Conservation (phyloP, 306 rosid genomes). For the Delonix regia region DNA sequence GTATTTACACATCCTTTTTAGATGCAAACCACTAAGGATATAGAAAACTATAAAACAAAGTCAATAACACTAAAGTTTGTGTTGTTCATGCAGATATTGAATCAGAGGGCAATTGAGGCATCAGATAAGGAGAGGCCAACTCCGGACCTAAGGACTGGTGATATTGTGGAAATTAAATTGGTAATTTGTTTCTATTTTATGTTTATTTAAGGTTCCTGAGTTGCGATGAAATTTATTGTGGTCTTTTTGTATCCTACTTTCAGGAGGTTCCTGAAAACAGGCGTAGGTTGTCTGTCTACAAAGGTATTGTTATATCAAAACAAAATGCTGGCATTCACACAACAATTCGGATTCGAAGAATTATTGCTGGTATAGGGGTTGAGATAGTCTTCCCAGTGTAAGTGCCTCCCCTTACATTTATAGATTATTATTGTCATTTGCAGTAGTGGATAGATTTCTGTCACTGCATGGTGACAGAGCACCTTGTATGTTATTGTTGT, state of each 20-base stretch:
- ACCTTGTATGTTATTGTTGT: conserved; percentile 12
- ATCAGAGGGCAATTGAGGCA: conserved; percentile 82
- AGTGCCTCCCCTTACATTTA: conserved; percentile 39
- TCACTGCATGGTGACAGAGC: neutral
- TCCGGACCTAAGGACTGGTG: conserved; percentile 89
- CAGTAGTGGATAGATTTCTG: neutral
- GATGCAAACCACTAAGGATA: neutral
- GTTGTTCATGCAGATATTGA: conserved; percentile 63
- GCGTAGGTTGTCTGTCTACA: conserved; percentile 86
- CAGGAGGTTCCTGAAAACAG: conserved; percentile 97
- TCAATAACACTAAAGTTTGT: neutral
- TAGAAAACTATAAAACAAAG: neutral
- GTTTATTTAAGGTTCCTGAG: neutral
- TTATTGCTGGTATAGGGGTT: conserved; percentile 92
- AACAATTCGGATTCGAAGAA: conserved; percentile 85
- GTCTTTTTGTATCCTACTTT: conserved; percentile 35
- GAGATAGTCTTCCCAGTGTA: conserved; percentile 95
- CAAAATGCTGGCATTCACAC: conserved; percentile 98
- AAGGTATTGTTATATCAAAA: conserved; percentile 87
- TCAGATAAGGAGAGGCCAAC: conserved; percentile 71
- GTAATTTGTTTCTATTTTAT: conserved; percentile 42
- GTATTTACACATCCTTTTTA: neutral
- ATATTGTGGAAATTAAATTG: conserved; percentile 86
- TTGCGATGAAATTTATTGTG: conserved; percentile 16
- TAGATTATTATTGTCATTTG: conserved; percentile 1